Base-by-base conservation (phyloP, 495 filamentous ascomycete genomes). In the Parathielavia appendiculata region DNA sequence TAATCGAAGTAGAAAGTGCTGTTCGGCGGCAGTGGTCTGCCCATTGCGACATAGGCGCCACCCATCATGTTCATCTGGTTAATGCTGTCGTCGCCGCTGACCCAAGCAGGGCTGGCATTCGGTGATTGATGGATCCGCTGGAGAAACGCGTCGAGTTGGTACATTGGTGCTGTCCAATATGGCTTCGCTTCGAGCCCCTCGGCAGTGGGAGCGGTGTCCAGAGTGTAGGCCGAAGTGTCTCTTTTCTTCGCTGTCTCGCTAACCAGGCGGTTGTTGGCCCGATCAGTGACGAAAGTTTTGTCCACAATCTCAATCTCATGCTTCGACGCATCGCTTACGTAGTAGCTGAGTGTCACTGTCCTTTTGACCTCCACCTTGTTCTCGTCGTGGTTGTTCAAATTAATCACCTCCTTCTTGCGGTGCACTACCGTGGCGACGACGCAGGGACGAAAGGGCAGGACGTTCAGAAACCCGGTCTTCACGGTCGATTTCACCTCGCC, bases 91-190 rank as follows among this genome's bases (percentile, higher is more conserved):
- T 11, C 8, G 11, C 9, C 20, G 20, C 5, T 4, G 6, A 46
- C 44, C 44, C 44, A 46, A 10, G 44, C 40, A 30, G 1, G 23
- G 22, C 45, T n/a, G 23, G 2, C 11, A 23, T 13, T 30, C 6
- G 26, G 26, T 6, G 26, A 30, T 30, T 2, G 0, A 16, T 14
- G 45, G 4, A 48, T 23, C 7, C 22, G 12, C 10, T 30, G 12
- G 23, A n/a, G 23, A 16, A 48, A 48, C 12, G 45, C 23, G 26
- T 48, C 45, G 45, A 48, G 45, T 6, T 48, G 45, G 45, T 48
- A 48, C 45, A 48, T 30, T 23, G 45, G 45, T 12, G 45, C 45
- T 2, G 45, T 48, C 45, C 45, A 48, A 6, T 48, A 44, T 13
- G 45, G 45, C 23, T 48, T 48, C 8, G 45, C 8, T 13, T 32